Percentiles rank a stretch among this genome's conserved stretches.
These are phyloP conservation scores for Zygoascus meyerae DNA, from an alignment of 1,139 yeast genomes.

Conservation along the genomic window DNA sequence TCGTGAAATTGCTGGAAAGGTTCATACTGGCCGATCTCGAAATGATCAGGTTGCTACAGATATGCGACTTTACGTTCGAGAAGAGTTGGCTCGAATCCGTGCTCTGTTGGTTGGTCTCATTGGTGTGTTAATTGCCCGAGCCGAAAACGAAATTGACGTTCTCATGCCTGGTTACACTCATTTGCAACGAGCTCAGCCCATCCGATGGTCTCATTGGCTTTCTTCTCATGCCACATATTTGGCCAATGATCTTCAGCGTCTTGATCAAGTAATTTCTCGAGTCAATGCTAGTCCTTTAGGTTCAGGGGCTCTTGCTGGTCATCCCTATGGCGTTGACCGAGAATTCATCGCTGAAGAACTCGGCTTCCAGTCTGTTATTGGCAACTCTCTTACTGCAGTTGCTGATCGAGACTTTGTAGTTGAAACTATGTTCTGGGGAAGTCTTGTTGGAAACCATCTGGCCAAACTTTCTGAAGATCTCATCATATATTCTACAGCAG, in stretches of 20 bases:
- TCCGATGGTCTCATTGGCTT: constrained; percentile 98
- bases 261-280: constrained; percentile 72
- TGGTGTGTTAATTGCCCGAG: constrained; percentile 63
- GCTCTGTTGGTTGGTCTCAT: constrained; percentile 57
- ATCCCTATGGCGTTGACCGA: constrained; percentile 96
- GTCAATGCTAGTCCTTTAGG: constrained; percentile 90
- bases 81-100: constrained; percentile 57
- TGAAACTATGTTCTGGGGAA: constrained; percentile 96
- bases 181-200: constrained; percentile 97
- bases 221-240: constrained; percentile 92
- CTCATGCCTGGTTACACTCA: constrained; percentile 99
- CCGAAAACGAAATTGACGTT: constrained; percentile 77
- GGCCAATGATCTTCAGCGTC: constrained; percentile 80
- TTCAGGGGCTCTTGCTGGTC: constrained; percentile 97
- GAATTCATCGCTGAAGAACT: constrained; percentile 75
- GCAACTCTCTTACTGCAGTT: constrained; percentile 91
- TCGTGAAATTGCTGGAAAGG: constrained; percentile 88
- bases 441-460: constrained; percentile 89
- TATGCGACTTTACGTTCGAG: constrained; percentile 90
- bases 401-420: constrained; percentile 97
- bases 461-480: constrained; percentile 92
- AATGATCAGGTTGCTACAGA: constrained; percentile 99
- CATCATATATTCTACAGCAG: constrained; percentile 94
- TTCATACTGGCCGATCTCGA: constrained; percentile 97
- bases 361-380: constrained; percentile 80